phyloP scores from a whole-genome alignment of 208 protist species.

The Crithidia fasciculata region DNA sequence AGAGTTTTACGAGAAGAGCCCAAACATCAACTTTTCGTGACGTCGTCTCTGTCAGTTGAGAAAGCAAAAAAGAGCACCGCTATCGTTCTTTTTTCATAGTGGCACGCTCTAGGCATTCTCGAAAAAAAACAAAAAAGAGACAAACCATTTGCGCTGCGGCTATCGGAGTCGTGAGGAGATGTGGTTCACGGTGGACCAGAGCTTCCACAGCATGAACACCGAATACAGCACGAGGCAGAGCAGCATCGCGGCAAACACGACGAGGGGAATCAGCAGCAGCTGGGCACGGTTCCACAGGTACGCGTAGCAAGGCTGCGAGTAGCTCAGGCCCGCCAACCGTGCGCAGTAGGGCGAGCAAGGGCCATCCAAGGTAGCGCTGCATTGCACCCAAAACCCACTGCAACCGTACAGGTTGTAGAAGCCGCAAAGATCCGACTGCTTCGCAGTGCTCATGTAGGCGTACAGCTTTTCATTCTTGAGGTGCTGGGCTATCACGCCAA shows the following conservation, averaged over 20 bases:
- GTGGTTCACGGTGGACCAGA: not conserved
- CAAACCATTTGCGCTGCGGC: not conserved
- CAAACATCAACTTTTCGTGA: too few relatives aligned
- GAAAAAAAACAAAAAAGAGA: not conserved
- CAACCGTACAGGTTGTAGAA: not conserved
- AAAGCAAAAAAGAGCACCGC: too few relatives aligned
- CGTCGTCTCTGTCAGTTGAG: too few relatives aligned
- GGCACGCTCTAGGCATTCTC: not conserved
- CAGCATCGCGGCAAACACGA: not conserved
- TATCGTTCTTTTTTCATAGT: not conserved
- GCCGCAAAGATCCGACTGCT: not conserved
- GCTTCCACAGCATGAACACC: not conserved
- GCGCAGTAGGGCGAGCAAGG: not conserved
- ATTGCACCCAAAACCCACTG: not conserved
- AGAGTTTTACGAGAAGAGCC: too few relatives aligned
- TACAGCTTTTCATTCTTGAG: conserved; percentile 1
- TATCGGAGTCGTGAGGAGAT: not conserved
- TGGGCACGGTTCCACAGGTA: conserved; percentile 4
- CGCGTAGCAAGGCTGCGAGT: not conserved
- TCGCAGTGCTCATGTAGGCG: not conserved
- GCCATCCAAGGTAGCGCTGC: not conserved
- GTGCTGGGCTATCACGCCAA: not conserved
- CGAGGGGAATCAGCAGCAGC: not conserved
- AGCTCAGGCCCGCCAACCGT: not conserved
- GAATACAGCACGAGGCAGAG: conserved; percentile 1